A percentile compares a stretch with the other conserved stretches of the same genome.
phyloP scores from a whole-genome alignment of 441 rosid genomes.

The Manihot esculenta region DNA sequence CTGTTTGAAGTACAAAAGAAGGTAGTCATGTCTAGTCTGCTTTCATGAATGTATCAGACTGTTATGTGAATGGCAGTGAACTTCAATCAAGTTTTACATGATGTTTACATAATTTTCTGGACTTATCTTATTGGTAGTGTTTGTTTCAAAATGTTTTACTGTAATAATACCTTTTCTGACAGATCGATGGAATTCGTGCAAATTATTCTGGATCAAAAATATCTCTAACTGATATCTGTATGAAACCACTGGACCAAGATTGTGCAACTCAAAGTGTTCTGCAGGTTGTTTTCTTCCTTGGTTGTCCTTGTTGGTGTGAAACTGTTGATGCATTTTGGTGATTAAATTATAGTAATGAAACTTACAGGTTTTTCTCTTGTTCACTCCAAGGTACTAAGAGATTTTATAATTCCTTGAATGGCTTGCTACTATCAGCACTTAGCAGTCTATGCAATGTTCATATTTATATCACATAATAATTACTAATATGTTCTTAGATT shows the following conservation, averaged over 20 bases:
- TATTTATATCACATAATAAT: background rate
- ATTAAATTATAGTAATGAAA: conserved; percentile 6
- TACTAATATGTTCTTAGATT: background rate
- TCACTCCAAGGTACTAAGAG: background rate
- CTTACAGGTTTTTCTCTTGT: background rate
- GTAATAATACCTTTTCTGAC: conserved; percentile 27
- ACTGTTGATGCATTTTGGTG: conserved; percentile 6
- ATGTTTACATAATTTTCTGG: background rate
- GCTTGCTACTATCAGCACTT: background rate
- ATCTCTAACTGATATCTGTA: conserved; percentile 87
- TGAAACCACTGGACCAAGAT: conserved; percentile 90
- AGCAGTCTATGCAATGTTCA: background rate
- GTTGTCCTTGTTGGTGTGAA: background rate
- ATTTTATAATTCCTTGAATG: background rate
- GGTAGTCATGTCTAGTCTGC: conserved; percentile 42
- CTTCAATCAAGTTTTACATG: background rate
- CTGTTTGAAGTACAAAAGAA: conserved; percentile 93
- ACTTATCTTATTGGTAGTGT: conserved; percentile 3
- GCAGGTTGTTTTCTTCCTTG: conserved; percentile 55
- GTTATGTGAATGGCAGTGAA: conserved; percentile 3
- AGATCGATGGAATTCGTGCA: conserved; percentile 86
- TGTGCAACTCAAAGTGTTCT: conserved; percentile 96
- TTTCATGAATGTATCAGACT: background rate
- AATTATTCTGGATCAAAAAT: conserved; percentile 82
- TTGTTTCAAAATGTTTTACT: conserved; percentile 5